phyloP scores from a whole-genome alignment of 176 grass and related monocot species.

The Miscanthus lutarioriparius region DNA sequence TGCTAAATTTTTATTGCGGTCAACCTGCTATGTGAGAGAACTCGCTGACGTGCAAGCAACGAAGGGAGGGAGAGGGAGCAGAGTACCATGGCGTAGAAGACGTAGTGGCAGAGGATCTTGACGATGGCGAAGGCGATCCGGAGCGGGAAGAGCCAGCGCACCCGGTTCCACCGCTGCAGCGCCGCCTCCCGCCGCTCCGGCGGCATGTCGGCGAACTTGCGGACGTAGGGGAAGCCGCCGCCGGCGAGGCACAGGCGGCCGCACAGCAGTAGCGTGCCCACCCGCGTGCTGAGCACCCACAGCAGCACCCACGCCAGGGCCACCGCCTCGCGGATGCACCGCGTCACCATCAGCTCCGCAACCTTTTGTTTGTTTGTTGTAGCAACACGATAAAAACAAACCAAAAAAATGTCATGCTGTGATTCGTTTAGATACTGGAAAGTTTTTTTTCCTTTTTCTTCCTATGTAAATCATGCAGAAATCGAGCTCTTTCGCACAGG shows the following conservation, averaged over 20 bases:
- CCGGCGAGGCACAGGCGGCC: slow-evolving; percentile 38
- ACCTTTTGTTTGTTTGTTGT: slow-evolving; percentile 35
- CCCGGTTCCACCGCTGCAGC: slow-evolving; percentile 62
- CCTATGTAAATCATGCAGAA: neutral
- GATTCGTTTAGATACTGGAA: neutral
- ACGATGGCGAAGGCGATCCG: slow-evolving; percentile 55
- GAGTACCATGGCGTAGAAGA: slow-evolving; percentile 76
- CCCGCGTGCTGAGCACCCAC: slow-evolving; percentile 68
- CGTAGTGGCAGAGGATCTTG: slow-evolving; percentile 66
- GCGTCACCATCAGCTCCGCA: slow-evolving; percentile 67
- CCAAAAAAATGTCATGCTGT: neutral
- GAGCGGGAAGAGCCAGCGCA: slow-evolving; percentile 49
- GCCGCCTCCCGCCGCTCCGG: slow-evolving; percentile 49
- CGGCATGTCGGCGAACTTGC: slow-evolving; percentile 71
- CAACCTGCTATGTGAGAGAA: neutral
- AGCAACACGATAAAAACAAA: neutral
- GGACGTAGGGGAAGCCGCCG: slow-evolving; percentile 53
- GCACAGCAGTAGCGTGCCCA: slow-evolving; percentile 76
- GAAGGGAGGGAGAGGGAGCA: neutral
- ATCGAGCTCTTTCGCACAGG: neutral
- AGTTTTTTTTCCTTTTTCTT: neutral
- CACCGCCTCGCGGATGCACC: slow-evolving; percentile 46
- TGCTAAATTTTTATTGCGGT: neutral
- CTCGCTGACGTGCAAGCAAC: neutral
- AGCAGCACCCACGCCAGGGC: slow-evolving; percentile 62